A percentile compares a stretch with the other conserved stretches of the same genome.
Conservation (phyloP, 2,329 filamentous ascomycete species). For the Tolypocladium nubicola region DNA sequence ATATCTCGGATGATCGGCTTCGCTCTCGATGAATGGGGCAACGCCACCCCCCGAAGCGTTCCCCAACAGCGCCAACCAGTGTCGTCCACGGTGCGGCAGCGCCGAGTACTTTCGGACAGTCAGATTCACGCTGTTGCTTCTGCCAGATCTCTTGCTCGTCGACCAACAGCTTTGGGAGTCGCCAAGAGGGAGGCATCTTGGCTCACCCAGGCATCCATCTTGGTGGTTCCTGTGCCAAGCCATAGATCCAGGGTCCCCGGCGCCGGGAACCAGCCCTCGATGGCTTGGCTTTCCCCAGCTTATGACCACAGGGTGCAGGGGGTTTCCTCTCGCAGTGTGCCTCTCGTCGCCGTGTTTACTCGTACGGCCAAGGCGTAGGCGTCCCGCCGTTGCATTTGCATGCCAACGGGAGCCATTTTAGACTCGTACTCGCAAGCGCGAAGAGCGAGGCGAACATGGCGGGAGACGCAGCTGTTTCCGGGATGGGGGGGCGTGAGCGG, state of each 20-base stretch:
- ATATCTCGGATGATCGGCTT: conserved; percentile 2
- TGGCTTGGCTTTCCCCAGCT: neutral
- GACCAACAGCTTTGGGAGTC: no score
- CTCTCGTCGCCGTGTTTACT: no score
- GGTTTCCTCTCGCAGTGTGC: neutral
- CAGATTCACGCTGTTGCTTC: neutral
- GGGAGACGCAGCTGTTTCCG: neutral
- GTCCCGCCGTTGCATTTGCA: neutral
- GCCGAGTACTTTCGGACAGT: neutral
- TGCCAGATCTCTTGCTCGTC: neutral
- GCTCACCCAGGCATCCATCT: neutral
- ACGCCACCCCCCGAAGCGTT: neutral
- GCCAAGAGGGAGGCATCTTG: neutral
- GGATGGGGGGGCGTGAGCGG: neutral
- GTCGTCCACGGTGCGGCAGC: neutral
- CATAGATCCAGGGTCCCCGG: neutral
- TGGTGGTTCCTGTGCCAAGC: neutral
- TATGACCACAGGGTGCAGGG: neutral
- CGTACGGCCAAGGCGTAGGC: neutral
- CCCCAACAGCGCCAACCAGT: neutral
- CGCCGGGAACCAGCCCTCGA: neutral
- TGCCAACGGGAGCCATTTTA: neutral
- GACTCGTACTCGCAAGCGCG: neutral
- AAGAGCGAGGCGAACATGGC: neutral
- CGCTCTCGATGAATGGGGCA: neutral